These are phyloP conservation scores for Takakia lepidozioides DNA, from an alignment of 225 moss, liverwort and hornwort species.

Conservation along the genomic window DNA sequence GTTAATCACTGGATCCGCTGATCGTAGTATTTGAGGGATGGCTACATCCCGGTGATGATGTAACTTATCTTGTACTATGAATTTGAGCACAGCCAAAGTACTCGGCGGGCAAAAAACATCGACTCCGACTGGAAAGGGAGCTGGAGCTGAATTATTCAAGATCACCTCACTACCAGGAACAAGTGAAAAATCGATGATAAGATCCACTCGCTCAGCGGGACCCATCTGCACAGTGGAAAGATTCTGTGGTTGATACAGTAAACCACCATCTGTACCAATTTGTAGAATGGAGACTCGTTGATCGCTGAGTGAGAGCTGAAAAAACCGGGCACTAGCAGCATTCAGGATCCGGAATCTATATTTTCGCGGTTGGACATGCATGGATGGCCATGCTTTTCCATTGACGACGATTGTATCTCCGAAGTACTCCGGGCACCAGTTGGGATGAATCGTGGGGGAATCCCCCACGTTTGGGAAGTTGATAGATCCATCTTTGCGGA, in stretches of 20 bases:
- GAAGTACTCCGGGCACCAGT: constrained; percentile 41
- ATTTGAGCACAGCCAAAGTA: constrained; percentile 9
- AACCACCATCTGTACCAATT: constrained; percentile 36
- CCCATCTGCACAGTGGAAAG: constrained; percentile 7
- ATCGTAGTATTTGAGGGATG: neutral
- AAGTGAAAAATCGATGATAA: constrained; percentile 20
- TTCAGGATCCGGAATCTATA: constrained; percentile 30
- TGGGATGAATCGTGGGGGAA: constrained; percentile 14
- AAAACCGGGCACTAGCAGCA: constrained; percentile 20
- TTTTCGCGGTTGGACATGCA: constrained; percentile 22
- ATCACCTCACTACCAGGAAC: constrained; percentile 3
- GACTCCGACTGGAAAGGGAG: constrained; percentile 15
- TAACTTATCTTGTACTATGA: neutral
- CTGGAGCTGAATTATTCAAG: constrained; percentile 23
- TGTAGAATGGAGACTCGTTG: constrained; percentile 9
- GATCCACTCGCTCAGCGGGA: constrained; percentile 24
- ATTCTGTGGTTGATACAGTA: constrained; percentile 4
- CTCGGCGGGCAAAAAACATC: constrained; percentile 3
- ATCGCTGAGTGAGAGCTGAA: constrained; percentile 12
- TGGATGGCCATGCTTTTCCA: constrained; percentile 40
- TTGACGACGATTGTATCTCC: constrained; percentile 38
- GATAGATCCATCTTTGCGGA: constrained; percentile 26
- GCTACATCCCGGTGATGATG: no score
- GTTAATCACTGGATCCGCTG: neutral
- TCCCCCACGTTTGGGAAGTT: constrained; percentile 24